phyloP scores from a whole-genome alignment of 2,329 filamentous ascomycete species.

The Colletotrichum agaves region DNA sequence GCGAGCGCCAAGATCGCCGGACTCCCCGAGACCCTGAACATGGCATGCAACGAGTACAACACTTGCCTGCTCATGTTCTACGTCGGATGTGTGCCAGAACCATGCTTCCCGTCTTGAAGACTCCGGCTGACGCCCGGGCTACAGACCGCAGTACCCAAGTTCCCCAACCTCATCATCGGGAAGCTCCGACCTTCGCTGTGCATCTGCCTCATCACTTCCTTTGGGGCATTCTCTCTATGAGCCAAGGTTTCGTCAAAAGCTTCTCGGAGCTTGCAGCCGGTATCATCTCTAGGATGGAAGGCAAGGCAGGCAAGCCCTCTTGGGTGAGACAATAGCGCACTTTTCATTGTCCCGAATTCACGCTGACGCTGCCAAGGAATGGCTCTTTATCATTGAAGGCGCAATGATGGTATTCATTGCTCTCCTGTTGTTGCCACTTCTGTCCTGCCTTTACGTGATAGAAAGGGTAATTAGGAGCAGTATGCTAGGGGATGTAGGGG shows the following conservation, averaged over 20 bases:
- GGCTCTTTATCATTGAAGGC: constrained; percentile 70
- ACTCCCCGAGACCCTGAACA: constrained; percentile 60
- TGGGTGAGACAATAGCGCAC: constrained; percentile 4
- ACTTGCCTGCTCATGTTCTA: constrained; percentile 30
- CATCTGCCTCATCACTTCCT: constrained; percentile 25
- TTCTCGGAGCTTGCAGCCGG: constrained; percentile 52
- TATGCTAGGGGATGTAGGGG: too few relatives aligned
- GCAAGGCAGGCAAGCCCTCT: constrained; percentile 33
- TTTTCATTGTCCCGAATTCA: not conserved
- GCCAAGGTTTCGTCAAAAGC: constrained; percentile 12
- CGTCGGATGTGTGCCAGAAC: not conserved
- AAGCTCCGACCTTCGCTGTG: constrained; percentile 17
- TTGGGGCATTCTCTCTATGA: constrained; percentile 23
- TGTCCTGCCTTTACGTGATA: not conserved
- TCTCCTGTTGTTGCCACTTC: constrained; percentile 37
- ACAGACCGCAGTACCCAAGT: constrained; percentile 19
- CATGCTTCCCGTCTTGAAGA: not conserved
- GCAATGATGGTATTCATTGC: constrained; percentile 45
- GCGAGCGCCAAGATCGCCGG: constrained; percentile 67
- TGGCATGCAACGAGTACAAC: constrained; percentile 69
- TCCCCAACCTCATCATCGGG: constrained; percentile 25
- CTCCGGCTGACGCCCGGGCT: not conserved
- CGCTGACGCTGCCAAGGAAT: constrained; percentile 53
- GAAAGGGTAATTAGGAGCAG: too few relatives aligned
- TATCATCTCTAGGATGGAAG: constrained; percentile 67